phyloP scores from a whole-genome alignment of 1,139 yeast species.

The Schwanniomyces etchellsii region DNA sequence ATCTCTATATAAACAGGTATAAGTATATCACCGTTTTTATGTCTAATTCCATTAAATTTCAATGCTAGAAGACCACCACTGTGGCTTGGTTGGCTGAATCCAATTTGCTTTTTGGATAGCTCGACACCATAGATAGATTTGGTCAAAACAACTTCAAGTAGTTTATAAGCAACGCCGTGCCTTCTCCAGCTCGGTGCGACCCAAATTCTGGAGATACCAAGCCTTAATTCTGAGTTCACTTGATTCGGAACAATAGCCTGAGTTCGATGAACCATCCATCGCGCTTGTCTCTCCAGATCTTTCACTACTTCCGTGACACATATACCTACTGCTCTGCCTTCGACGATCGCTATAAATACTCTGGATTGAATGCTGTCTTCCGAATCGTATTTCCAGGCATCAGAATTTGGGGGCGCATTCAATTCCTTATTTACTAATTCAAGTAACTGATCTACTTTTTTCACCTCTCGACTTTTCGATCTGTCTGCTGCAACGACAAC shows the following conservation, averaged over 20 bases:
- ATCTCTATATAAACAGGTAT: conserved; percentile 47
- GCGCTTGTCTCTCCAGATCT: conserved; percentile 15
- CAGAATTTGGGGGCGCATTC: conserved; percentile 51
- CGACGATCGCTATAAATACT: conserved; percentile 41
- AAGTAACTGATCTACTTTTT: conserved; percentile 24
- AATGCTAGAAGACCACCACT: conserved; percentile 54
- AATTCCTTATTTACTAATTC: conserved; percentile 53
- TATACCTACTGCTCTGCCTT: conserved; percentile 45
- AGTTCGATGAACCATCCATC: conserved; percentile 45
- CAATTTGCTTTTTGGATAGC: conserved; percentile 39
- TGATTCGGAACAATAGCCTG: conserved; percentile 33
- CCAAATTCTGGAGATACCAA: conserved; percentile 66
- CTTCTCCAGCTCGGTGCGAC: conserved; percentile 53
- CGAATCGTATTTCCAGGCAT: conserved; percentile 34
- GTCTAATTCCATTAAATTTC: conserved; percentile 44
- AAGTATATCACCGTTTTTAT: conserved; percentile 43
- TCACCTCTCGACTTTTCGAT: conserved; percentile 13
- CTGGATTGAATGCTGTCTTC: conserved; percentile 24
- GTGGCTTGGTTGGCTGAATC: conserved; percentile 70
- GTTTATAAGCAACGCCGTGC: conserved; percentile 37
- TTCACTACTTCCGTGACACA: conserved; percentile 38
- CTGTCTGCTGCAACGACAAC: conserved; percentile 14
- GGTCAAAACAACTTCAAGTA: conserved; percentile 36
- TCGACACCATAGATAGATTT: conserved; percentile 48
- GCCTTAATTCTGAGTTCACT: conserved; percentile 17